A percentile compares a stretch with the other conserved stretches of the same genome.
These are phyloP conservation scores for Eutrema japonicum DNA, from an alignment of 345 rosid genomes.

Conservation along the genomic window DNA sequence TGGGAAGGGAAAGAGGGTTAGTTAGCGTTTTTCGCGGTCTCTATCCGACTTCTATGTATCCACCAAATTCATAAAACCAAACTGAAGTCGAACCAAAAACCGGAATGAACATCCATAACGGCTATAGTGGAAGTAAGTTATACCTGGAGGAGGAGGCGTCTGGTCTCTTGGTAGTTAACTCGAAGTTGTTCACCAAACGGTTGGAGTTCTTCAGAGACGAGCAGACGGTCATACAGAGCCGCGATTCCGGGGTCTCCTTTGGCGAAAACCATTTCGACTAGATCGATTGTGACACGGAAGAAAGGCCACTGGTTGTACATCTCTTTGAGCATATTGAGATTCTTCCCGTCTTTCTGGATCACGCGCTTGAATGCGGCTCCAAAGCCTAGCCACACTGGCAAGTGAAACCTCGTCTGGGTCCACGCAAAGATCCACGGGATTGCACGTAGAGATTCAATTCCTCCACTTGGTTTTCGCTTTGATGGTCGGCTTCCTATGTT, in stretches of 20 bases:
- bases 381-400: constrained; percentile 97
- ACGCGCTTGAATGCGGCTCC: constrained; percentile 79
- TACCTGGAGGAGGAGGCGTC: constrained; percentile 88
- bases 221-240: constrained; percentile 83
- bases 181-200: constrained; percentile 81
- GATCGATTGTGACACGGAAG: constrained; percentile 90
- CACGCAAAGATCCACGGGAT: constrained; percentile 99
- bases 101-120: background rate
- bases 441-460: constrained; percentile 96
- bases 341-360: constrained; percentile 69
- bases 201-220: constrained; percentile 73
- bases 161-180: constrained; percentile 70
- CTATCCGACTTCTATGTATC: background rate
- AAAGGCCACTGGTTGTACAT: constrained; percentile 98
- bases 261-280: constrained; percentile 97
- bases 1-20: constrained; percentile 20
- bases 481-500: constrained; percentile 98
- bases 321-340: constrained; percentile 84
- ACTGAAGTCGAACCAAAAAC: background rate
- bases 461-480: constrained; percentile 93
- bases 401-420: constrained; percentile 97
- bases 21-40: background rate
- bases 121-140: constrained; percentile 3
- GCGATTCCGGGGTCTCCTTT: constrained; percentile 98
- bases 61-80: background rate